Percentiles rank a stretch among this genome's conserved stretches.
phyloP scores from a whole-genome alignment of 2,329 filamentous ascomycete genomes.

The Leptographium lundbergii region DNA sequence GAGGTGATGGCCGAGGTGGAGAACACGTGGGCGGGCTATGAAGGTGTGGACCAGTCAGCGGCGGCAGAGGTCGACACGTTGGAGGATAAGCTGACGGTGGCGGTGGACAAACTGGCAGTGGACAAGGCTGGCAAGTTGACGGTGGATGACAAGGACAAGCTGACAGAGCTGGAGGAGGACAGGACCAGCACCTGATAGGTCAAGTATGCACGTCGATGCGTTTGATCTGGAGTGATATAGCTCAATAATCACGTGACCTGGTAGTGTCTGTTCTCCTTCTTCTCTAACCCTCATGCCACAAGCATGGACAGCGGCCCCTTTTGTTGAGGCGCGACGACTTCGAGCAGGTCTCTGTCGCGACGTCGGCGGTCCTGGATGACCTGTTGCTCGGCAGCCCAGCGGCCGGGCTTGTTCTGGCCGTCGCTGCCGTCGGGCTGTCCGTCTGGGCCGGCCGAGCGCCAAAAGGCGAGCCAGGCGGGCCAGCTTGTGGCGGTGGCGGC shows the following conservation, averaged over 20 bases:
- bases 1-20: background rate
- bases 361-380: conserved; percentile 39
- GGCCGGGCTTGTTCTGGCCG: conserved; percentile 21
- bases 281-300: background rate
- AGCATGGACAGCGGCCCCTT: conserved; percentile 7
- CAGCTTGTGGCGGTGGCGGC: no score
- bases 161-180: no score
- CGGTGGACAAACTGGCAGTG: background rate
- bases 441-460: conserved; percentile 18
- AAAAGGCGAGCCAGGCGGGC: conserved; percentile 26
- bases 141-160: no score
- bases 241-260: background rate
- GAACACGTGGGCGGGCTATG: background rate
- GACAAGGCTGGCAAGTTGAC: no score
- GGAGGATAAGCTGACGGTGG: background rate
- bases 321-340: conserved; percentile 29
- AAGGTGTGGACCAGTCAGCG: background rate
- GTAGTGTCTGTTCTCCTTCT: background rate
- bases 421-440: conserved; percentile 14
- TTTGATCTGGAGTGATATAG: background rate
- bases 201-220: no score
- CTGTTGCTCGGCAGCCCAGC: conserved; percentile 42
- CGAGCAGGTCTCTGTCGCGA: conserved; percentile 38
- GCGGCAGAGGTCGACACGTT: background rate
- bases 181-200: no score